A percentile compares a stretch with the other conserved stretches of the same genome.
Conservation (phyloP, 2,329 filamentous ascomycete genomes). For the Parafenestella ontariensis region DNA sequence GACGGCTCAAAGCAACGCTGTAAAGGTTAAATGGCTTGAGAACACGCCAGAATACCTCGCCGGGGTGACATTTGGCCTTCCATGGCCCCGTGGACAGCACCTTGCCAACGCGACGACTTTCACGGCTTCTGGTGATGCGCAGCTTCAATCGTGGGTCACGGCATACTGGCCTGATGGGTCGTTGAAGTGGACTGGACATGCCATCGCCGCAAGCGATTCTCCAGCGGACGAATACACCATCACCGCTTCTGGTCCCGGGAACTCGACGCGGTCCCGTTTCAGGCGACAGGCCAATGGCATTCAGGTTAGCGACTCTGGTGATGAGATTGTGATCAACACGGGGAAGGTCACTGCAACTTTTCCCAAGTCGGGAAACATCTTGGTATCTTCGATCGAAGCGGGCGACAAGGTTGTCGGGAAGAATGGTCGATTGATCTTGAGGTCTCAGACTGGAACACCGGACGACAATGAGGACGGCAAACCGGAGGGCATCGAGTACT, state of each 20-base stretch:
- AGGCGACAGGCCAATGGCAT: slow-evolving; percentile 28
- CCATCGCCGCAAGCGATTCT: slow-evolving; percentile 54
- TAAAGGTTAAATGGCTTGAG: slow-evolving; percentile 44
- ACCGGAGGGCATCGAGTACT: slow-evolving; percentile 50
- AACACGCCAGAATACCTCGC: slow-evolving; percentile 33
- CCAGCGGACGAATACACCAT: slow-evolving; percentile 56
- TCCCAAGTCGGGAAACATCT: slow-evolving; percentile 37
- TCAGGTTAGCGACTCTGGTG: slow-evolving; percentile 29
- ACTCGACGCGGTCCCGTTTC: slow-evolving; percentile 12
- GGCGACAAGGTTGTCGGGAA: slow-evolving; percentile 52
- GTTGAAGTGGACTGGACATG: slow-evolving; percentile 68
- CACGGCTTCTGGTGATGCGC: slow-evolving; percentile 33
- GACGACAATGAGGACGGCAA: slow-evolving; percentile 49
- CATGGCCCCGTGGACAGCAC: slow-evolving; percentile 49
- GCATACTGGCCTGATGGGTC: slow-evolving; percentile 68
- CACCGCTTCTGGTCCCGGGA: slow-evolving; percentile 37
- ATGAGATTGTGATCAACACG: slow-evolving; percentile 37
- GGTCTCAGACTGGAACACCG: slow-evolving; percentile 58
- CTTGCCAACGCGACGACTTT: slow-evolving; percentile 47
- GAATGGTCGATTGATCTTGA: slow-evolving; percentile 57
- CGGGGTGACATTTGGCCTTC: slow-evolving; percentile 51
- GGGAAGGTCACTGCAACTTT: slow-evolving; percentile 46
- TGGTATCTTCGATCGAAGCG: slow-evolving; percentile 41
- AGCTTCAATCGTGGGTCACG: slow-evolving; percentile 63
- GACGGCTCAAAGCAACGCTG: slow-evolving; percentile 22